Evolutionary conservation across 1,284 basidiomycete genomes (phyloP), one percentile per base, ranked within the genome.

Genomic region (Schizophyllum commune): DNA sequence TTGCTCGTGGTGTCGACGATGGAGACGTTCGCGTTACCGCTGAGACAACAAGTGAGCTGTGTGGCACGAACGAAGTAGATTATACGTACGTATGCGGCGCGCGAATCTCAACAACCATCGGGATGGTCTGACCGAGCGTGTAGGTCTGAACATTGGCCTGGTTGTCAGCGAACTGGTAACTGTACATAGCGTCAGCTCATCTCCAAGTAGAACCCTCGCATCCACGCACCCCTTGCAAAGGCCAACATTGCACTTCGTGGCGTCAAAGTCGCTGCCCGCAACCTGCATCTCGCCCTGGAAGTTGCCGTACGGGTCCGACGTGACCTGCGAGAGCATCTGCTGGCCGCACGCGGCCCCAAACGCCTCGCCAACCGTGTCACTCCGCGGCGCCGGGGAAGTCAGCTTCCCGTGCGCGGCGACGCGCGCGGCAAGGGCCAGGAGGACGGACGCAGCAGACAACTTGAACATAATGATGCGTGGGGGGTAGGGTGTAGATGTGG

Each of bases 281-380:
- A 32, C 58, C 52, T 61, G 60, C 57, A 52, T 21, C 32, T 55
- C 57, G 21, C 22, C 22, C 32, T 59, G 51, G 34, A 39, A 32
- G 27, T 58, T 61, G 27, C 60, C 60, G 47, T 52, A 60, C 47
- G 55, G 62, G 15, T 63, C 60, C n/a, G 60, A 58, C 1, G 56
- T 52, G 33, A 61, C 62, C 9, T 52, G 54, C n/a, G 60, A 61
- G 39, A 58, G 55, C 55, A 61, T 53, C 54, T 58, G 60, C 8
- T 51, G 61, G 4, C 60, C 60, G 55, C 60, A 63, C 15, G 62
- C 62, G 32, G 32, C 60, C 51, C 55, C 60, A 51, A 61, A 63
- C 53, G 53, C 53, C 9, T 20, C 19, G 39, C 47, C 51, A n/a
- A 59, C 15, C 11, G 58, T 54, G 47, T 21, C 58, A 32, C 51